Evolutionary conservation across 23 red algal species (phyloP).

Genomic region (Agarophyton chilense): DNA sequence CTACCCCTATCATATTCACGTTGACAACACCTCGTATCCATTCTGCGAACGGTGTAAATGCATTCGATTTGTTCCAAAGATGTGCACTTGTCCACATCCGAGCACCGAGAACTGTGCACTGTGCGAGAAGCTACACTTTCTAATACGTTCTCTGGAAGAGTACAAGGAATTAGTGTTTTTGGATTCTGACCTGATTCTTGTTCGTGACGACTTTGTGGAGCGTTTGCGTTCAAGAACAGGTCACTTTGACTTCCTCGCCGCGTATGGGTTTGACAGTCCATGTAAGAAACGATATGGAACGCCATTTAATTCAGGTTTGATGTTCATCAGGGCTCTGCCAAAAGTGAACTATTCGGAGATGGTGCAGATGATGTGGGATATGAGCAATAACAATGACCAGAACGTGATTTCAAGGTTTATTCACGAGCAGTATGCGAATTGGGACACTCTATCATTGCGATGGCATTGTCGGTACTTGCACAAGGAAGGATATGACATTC

Average conservation of each 20-base stretch:
- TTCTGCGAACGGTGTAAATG: constrained; percentile 23
- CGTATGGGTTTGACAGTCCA: constrained; percentile 28
- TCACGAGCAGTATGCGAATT: constrained; percentile 24
- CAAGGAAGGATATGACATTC: constrained; percentile 59
- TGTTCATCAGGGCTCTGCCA: constrained; percentile 39
- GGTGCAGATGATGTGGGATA: constrained; percentile 34
- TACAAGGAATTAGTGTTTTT: constrained; percentile 48
- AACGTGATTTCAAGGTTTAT: constrained; percentile 42
- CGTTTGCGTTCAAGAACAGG: neutral
- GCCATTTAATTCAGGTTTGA: constrained; percentile 60
- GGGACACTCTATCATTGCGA: constrained; percentile 51
- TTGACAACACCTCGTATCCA: constrained; percentile 7
- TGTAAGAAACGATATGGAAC: constrained; percentile 29
- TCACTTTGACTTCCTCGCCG: constrained; percentile 51
- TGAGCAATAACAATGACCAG: constrained; percentile 60
- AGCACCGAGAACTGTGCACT: neutral
- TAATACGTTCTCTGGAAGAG: constrained; percentile 25
- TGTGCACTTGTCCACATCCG: constrained; percentile 34
- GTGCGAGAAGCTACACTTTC: constrained; percentile 59
- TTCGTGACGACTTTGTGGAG: constrained; percentile 41
- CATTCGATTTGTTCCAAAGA: constrained; percentile 25
- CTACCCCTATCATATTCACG: constrained; percentile 2
- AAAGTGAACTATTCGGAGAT: constrained; percentile 32
- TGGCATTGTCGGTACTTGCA: constrained; percentile 61
- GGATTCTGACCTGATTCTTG: constrained; percentile 48